Percentiles rank a stretch among this genome's conserved stretches.
phyloP scores from a whole-genome alignment of 192 early-diverging fungal genomes.

The Coemansia biformis region DNA sequence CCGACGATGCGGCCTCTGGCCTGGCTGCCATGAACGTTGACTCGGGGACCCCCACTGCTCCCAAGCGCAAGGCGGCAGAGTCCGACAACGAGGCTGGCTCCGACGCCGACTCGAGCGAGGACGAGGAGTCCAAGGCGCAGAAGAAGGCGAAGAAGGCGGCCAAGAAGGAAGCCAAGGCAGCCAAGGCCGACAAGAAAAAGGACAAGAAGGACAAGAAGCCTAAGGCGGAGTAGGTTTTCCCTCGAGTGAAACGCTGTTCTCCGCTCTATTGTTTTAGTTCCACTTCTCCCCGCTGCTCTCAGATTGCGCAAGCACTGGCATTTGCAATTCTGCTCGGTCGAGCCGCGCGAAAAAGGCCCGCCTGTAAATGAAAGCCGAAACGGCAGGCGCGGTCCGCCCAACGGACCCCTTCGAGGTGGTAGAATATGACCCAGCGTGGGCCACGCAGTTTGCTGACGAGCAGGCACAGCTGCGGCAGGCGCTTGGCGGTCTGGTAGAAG shows the following conservation, averaged over 20 bases:
- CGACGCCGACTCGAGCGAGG: constrained; percentile 28
- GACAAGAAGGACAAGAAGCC: constrained; percentile 33
- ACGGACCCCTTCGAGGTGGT: too few relatives aligned
- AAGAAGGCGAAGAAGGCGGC: constrained; percentile 22
- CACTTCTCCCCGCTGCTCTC: background rate
- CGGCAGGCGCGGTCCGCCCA: too few relatives aligned
- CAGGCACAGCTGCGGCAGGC: background rate
- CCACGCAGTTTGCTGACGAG: constrained; percentile 1
- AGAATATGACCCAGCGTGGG: constrained; percentile 11
- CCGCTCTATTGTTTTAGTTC: background rate
- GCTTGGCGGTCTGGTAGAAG: background rate
- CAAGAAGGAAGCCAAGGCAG: constrained; percentile 28
- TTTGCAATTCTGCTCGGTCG: too few relatives aligned
- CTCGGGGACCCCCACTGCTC: background rate
- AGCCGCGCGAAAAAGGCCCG: too few relatives aligned
- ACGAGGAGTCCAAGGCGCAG: constrained; percentile 20
- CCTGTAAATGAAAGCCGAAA: too few relatives aligned
- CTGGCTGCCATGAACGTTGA: background rate
- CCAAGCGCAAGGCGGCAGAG: constrained; percentile 34
- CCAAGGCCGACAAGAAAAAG: constrained; percentile 33
- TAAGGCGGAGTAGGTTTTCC: constrained; percentile 22
- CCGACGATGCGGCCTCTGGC: constrained; percentile 4
- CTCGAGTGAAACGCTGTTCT: background rate
- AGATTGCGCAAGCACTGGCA: too few relatives aligned
- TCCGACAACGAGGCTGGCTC: constrained; percentile 25